Base-by-base conservation (phyloP, 2,329 filamentous ascomycete species). In the Alternaria tenuissima region DNA sequence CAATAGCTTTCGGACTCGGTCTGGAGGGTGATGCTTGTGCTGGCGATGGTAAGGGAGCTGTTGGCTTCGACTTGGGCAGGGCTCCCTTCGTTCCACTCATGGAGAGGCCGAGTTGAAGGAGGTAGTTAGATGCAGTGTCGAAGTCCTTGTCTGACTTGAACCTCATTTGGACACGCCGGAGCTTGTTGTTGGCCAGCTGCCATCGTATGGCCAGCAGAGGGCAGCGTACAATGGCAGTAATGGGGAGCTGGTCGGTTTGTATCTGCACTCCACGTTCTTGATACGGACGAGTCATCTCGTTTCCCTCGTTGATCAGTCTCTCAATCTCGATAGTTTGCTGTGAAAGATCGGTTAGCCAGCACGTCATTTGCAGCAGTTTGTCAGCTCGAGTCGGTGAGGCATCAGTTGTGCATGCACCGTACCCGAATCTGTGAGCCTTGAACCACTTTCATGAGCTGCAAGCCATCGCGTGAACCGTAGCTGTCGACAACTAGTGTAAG, bases 111-210 rank as follows among this genome's bases (percentile, higher is more conserved):
- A 78, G 66, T 18, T 63, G 59, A 24, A 67, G 55, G 56, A 82
- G 65, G 70, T 75, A 64, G 54, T 68, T 66, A 58, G 76, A 65
- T 57, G 67, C 70, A 61, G 58, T 63, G 57, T 76, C 75, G 46
- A 73, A 83, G 53, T 82, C 81, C 26, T 66, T 52, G 9, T 76
- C 67, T 5, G 73, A 77, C 16, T 60, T 66, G 60, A 84, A 83
- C 53, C 76, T 81, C 22, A 84, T 61, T 62, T 84, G 82, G 39
- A 82, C 71, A 44, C 81, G 77, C 39, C 80, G 76, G 30, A 81
- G 61, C 82, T 74, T 76, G 39, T 72, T 67, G 54, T 77, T 70
- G n/a, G 73, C 64, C 16, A 78, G 52, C 42, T 70, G 71, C 66
- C 80, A 82, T 53, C 80, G 72, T 14, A 83, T 65, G 11, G 80